A percentile compares a stretch with the other conserved stretches of the same genome.
Conservation (phyloP, 805 yeast species). For the Sungouiella thailandica region DNA sequence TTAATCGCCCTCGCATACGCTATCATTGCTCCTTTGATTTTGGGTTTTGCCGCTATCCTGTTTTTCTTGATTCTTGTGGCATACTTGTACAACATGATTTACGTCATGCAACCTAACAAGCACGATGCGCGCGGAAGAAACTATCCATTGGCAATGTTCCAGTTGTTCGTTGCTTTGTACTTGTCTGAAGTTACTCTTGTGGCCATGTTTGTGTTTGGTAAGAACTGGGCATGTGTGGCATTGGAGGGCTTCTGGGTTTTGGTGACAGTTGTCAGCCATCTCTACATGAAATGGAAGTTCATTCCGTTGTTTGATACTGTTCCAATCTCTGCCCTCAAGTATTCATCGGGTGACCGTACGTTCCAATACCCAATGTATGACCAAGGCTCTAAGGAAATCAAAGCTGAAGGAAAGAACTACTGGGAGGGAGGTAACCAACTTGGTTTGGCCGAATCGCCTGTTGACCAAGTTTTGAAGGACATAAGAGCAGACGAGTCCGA, state of each 20-base stretch:
- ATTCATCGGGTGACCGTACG: conserved; percentile 39
- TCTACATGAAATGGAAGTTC: conserved; percentile 55
- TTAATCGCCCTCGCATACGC: conserved; percentile 73
- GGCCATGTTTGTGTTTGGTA: conserved; percentile 70
- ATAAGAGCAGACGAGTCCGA: conserved; percentile 9
- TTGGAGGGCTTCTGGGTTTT: conserved; percentile 57
- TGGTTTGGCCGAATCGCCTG: conserved; percentile 20
- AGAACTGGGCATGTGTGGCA: conserved; percentile 75
- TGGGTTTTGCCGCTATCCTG: conserved; percentile 62
- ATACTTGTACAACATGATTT: conserved; percentile 55
- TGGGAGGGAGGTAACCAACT: conserved; percentile 43
- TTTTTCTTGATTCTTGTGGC: conserved; percentile 56
- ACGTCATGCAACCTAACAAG: conserved; percentile 54
- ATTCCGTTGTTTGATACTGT: conserved; percentile 62
- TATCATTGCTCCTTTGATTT: conserved; percentile 68
- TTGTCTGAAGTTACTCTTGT: conserved; percentile 64
- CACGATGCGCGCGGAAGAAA: conserved; percentile 66
- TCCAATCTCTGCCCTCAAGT: conserved; percentile 59
- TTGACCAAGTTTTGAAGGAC: conserved; percentile 11
- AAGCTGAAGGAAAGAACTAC: conserved; percentile 45
- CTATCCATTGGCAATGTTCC: conserved; percentile 69
- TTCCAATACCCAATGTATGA: conserved; percentile 57
- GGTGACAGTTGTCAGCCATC: conserved; percentile 55
- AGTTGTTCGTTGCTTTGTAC: conserved; percentile 66
- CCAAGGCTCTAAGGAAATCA: conserved; percentile 58